Conservation (phyloP, 129 eudicot genomes). For the Pulicaria dysenterica region DNA sequence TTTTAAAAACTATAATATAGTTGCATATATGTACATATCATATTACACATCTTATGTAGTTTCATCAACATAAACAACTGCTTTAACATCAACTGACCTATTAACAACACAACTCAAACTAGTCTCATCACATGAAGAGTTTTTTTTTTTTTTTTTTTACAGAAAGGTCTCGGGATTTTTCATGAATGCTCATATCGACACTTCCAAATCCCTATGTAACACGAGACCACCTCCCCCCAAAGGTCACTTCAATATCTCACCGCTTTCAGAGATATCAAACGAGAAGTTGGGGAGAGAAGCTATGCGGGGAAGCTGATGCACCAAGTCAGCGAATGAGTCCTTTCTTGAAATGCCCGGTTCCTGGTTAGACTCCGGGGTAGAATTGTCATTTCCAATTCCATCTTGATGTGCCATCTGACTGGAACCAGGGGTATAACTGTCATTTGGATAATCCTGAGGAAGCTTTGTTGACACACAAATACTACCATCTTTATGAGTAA, state of each 20-base stretch:
- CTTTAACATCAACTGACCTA: slow-evolving; percentile 18
- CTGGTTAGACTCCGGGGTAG: slow-evolving; percentile 28
- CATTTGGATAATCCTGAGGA: slow-evolving; percentile 5
- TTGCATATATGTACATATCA: slow-evolving; percentile 11
- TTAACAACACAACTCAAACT: slow-evolving; percentile 15
- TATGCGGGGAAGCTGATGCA: slow-evolving; percentile 65
- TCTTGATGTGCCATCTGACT: slow-evolving; percentile 28
- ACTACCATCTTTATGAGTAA: slow-evolving; percentile 15
- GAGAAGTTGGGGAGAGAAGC: slow-evolving; percentile 63
- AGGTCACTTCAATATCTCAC: slow-evolving; percentile 41
- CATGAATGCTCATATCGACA: slow-evolving; percentile 42
- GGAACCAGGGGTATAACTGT: slow-evolving; percentile 24
- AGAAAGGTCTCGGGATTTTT: slow-evolving; percentile 27
- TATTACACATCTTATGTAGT: slow-evolving; percentile 23
- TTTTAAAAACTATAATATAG: slow-evolving; percentile 19
- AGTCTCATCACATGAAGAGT: background rate
- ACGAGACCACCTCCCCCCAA: background rate
- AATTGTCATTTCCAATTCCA: slow-evolving; percentile 32
- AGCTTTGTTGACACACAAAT: background rate
- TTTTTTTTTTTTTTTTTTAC: slow-evolving; percentile 7
- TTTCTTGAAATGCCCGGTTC: slow-evolving; percentile 43
- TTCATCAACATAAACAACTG: slow-evolving; percentile 21
- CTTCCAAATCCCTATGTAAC: slow-evolving; percentile 34
- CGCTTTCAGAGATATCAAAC: slow-evolving; percentile 41
- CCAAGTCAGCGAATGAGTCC: slow-evolving; percentile 68